Percentiles rank a stretch among this genome's conserved stretches.
phyloP scores from a whole-genome alignment of 1,284 basidiomycete species.

The Bjerkandera adusta region DNA sequence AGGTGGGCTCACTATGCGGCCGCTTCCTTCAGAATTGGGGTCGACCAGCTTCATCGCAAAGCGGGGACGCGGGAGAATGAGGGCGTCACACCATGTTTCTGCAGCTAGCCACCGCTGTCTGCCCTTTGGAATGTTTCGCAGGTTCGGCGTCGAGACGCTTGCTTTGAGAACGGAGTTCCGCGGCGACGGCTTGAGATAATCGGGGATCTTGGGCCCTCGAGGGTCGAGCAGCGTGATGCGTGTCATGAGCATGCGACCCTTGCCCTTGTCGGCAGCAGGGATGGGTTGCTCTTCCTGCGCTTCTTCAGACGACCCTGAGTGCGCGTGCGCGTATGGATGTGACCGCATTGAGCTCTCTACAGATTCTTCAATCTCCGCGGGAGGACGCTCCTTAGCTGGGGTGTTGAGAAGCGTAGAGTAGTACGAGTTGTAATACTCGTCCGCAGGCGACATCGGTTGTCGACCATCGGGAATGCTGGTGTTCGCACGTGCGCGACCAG shows the following conservation, averaged over 20 bases:
- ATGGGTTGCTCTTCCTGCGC: slow-evolving; percentile 19
- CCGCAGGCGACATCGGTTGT: slow-evolving; percentile 10
- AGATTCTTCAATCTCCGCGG: neutral
- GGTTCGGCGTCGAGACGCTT: slow-evolving; percentile 62
- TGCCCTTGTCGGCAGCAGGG: slow-evolving; percentile 22
- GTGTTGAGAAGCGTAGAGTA: slow-evolving; percentile 20
- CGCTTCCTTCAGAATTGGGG: slow-evolving; percentile 25
- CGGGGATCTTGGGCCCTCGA: slow-evolving; percentile 19
- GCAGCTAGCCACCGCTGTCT: slow-evolving; percentile 67
- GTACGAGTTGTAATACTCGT: slow-evolving; percentile 20
- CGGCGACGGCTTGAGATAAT: slow-evolving; percentile 21
- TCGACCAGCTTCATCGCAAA: slow-evolving; percentile 45
- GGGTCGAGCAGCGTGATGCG: slow-evolving; percentile 22
- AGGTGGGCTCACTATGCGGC: slow-evolving; percentile 49
- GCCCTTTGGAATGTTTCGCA: slow-evolving; percentile 41
- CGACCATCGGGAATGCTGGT: slow-evolving; percentile 1
- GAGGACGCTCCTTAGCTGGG: slow-evolving; percentile 13
- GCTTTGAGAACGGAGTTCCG: slow-evolving; percentile 39
- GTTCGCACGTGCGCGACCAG: slow-evolving; percentile 8
- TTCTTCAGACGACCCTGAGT: slow-evolving; percentile 28
- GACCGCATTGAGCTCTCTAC: slow-evolving; percentile 26
- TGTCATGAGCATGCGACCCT: slow-evolving; percentile 18
- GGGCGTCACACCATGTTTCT: slow-evolving; percentile 77
- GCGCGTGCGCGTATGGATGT: slow-evolving; percentile 52
- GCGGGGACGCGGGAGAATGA: slow-evolving; percentile 70